These are phyloP conservation scores for Spathaspora girioi DNA, from an alignment of 805 yeast genomes.

Conservation along the genomic window DNA sequence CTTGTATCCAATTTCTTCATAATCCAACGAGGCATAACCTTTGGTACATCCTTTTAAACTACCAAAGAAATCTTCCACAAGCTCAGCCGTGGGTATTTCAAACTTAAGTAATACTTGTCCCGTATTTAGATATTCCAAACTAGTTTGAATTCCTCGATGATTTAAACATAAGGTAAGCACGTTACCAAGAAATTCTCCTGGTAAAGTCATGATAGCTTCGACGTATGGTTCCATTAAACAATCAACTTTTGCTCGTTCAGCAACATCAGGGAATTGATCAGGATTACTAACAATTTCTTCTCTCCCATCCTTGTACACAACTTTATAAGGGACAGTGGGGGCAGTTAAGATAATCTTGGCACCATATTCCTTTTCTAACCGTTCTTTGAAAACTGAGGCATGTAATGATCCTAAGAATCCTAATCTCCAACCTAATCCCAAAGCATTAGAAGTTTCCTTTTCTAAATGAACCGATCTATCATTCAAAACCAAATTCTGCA, in stretches of 20 bases:
- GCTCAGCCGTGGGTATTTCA: conserved; percentile 78
- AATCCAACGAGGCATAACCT: conserved; percentile 93
- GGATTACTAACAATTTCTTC: conserved; percentile 79
- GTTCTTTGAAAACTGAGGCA: conserved; percentile 90
- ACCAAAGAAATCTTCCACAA: conserved; percentile 95
- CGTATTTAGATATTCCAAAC: conserved; percentile 68
- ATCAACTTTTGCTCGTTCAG: conserved; percentile 44
- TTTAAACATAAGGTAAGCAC: conserved; percentile 84
- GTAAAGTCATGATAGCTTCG: conserved; percentile 85
- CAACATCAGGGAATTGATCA: conserved; percentile 79
- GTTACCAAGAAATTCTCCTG: conserved; percentile 81
- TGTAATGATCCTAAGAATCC: conserved; percentile 94
- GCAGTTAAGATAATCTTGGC: conserved; percentile 88
- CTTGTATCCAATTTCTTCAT: conserved; percentile 87
- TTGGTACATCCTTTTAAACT: conserved; percentile 82
- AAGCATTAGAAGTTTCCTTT: conserved; percentile 87
- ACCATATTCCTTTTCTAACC: conserved; percentile 91
- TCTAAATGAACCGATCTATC: conserved; percentile 89
- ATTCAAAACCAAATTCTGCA: conserved; percentile 82
- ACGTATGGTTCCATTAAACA: conserved; percentile 79
- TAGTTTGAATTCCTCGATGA: conserved; percentile 80
- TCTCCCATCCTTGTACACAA: conserved; percentile 62
- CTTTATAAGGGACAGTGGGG: conserved; percentile 91
- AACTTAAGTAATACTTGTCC: conserved; percentile 82
- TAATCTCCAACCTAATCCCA: conserved; percentile 97